Evolutionary conservation across 192 early-diverging fungal species (phyloP), one percentile per base, ranked within the genome.

Genomic region (Gaertneriomyces sp.): DNA sequence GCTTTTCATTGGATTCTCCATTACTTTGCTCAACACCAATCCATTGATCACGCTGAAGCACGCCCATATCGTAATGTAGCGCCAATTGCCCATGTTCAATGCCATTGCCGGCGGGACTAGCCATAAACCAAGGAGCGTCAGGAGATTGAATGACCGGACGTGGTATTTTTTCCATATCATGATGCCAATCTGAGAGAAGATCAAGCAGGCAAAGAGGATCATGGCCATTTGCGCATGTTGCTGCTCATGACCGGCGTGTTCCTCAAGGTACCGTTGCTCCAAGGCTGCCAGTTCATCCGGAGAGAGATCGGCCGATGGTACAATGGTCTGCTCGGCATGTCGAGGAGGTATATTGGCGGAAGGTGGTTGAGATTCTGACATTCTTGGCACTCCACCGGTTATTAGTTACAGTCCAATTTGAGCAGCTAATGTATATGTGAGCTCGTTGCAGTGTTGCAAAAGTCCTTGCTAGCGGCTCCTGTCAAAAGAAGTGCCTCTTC

Each of bases 51-150:
- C 44, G 11, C 74, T 73, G 60, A 75, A 83, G 3, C 67, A 2
- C 45, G 45, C 10, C 81, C 81, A 83, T 1, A 80, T 43, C 12
- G 66, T 4, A 12, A 74, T 49, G 51, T 73, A 83, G 11, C 78
- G 72, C n/a, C 14, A 56, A 63, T 78, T 75, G 17, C 81, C 78
- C 7, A 66, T 73, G 5, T 59, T 61, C 53, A 79, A 40, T n/a
- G 69, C 71, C 47, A 83, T 70, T 4, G 58, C 54, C 38, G 73
- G 41, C 6, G 81, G 81, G 0, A 83, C 73, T 6, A 83, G 19
- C 81, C 78, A 83, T 7, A 83, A 66, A 2, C 81, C 81, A 16
- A 78, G 43, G 14, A 83, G 70, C 9, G 76, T 79, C 0, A 75
- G 76, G 16, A 68, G 50, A 58, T 80, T 64, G 71, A 74, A 83